Evolutionary conservation across 768 basidiomycete species (phyloP).

Genomic region (Scleroderma bovista): DNA sequence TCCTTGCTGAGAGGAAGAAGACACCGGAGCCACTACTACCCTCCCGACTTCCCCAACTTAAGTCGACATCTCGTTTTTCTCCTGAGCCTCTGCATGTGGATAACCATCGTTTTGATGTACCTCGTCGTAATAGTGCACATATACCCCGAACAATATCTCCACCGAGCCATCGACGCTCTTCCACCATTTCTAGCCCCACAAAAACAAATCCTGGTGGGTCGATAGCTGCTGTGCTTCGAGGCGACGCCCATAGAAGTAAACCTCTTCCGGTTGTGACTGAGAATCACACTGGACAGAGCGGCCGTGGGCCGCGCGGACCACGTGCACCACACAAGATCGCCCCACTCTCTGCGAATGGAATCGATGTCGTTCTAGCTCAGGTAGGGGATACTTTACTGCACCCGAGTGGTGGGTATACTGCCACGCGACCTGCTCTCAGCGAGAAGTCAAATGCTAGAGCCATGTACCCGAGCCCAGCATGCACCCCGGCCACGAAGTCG

Average conservation of each 20-base stretch:
- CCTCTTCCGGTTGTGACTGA: neutral
- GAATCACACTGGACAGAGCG: constrained; percentile 18
- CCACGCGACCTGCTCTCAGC: constrained; percentile 2
- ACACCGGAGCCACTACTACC: constrained; percentile 29
- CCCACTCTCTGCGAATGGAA: constrained; percentile 11
- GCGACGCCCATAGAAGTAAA: constrained; percentile 1
- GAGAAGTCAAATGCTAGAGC: constrained; percentile 14
- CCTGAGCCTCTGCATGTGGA: constrained; percentile 22
- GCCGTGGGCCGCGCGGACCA: constrained; percentile 40
- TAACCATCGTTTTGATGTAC: constrained; percentile 15
- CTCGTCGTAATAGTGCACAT: constrained; percentile 9
- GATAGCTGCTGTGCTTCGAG: neutral
- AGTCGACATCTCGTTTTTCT: constrained; percentile 20
- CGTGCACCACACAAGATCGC: constrained; percentile 32
- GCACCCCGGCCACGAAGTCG: constrained; percentile 13
- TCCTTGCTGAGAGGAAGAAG: constrained; percentile 51
- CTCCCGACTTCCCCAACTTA: constrained; percentile 27
- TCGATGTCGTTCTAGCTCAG: neutral
- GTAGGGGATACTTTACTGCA: constrained; percentile 1
- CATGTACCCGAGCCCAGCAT: neutral
- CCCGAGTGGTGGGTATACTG: neutral
- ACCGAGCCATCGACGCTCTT: constrained; percentile 7
- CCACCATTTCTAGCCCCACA: constrained; percentile 10
- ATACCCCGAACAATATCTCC: constrained; percentile 11
- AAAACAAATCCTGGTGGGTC: constrained; percentile 3